Conservation (phyloP, 1,139 yeast genomes). For the Geotrichum restrictum region DNA sequence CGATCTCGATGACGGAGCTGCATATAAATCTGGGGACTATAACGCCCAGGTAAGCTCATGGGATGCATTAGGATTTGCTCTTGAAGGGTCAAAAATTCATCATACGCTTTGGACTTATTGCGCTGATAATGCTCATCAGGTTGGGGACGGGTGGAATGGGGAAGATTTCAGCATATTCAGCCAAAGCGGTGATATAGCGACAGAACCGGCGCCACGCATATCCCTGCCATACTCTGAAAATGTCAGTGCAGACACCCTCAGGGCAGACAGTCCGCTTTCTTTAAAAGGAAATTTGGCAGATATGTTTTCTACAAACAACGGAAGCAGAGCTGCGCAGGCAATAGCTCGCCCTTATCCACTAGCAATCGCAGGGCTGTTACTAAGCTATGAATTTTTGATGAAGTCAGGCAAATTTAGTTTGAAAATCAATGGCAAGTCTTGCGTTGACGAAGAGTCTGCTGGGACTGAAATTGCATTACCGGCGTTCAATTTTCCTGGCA, state of each 20-base stretch:
- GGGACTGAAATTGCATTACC: slow-evolving; percentile 66
- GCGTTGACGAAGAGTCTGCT: slow-evolving; percentile 15
- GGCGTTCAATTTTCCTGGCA: slow-evolving; percentile 55
- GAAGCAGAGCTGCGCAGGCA: slow-evolving; percentile 52
- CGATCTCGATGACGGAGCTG: slow-evolving; percentile 78
- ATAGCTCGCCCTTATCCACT: slow-evolving; percentile 39
- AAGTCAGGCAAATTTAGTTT: slow-evolving; percentile 37
- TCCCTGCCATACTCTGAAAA: neutral
- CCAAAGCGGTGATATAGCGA: too few species aligned
- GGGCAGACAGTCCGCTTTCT: neutral
- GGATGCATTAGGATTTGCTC: slow-evolving; percentile 75
- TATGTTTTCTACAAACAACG: slow-evolving; percentile 6
- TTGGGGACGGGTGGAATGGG: slow-evolving; percentile 91
- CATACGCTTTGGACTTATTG: slow-evolving; percentile 87
- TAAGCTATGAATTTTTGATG: slow-evolving; percentile 33
- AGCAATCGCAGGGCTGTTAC: slow-evolving; percentile 33
- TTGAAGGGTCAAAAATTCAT: slow-evolving; percentile 67
- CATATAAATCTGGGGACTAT: slow-evolving; percentile 63
- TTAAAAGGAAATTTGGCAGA: neutral
- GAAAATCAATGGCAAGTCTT: slow-evolving; percentile 38
- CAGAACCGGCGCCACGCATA: slow-evolving; percentile 15
- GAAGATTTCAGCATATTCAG: slow-evolving; percentile 90
- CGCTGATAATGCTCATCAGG: slow-evolving; percentile 61
- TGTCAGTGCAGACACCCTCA: neutral
- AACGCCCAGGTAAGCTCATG: slow-evolving; percentile 74